phyloP scores from a whole-genome alignment of 352 stramenopile species.

The Phytopythium sindhum region DNA sequence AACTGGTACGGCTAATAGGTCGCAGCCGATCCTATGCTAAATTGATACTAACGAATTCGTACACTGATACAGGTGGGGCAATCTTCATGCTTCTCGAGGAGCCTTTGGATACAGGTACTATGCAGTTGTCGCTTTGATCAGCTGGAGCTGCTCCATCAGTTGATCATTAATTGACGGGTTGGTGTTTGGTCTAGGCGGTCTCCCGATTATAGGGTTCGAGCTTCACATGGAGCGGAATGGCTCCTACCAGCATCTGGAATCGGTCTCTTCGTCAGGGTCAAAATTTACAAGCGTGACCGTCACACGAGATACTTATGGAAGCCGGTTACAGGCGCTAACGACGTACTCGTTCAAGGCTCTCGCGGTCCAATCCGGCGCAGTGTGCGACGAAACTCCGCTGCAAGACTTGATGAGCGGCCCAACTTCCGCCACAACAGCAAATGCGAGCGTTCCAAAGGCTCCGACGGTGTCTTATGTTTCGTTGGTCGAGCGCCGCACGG shows the following conservation, averaged over 20 bases:
- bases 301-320: conserved; percentile 13
- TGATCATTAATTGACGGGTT: not conserved
- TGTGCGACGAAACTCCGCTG: conserved; percentile 30
- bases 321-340: conserved; percentile 16
- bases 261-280: not conserved
- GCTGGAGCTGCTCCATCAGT: not conserved
- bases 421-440: conserved; percentile 19
- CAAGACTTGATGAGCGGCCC: conserved; percentile 28
- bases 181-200: conserved; percentile 16
- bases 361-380: conserved; percentile 31
- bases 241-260: not conserved
- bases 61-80: conserved; percentile 21
- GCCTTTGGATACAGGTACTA: conserved; percentile 37
- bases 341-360: conserved; percentile 43
- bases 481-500: conserved; percentile 14
- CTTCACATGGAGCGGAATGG: conserved; percentile 20
- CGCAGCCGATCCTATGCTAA: not conserved
- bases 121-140: not conserved
- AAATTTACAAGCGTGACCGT: conserved; percentile 9
- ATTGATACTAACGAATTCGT: not conserved
- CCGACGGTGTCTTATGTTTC: conserved; percentile 18
- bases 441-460: conserved; percentile 22
- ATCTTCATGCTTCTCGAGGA: conserved; percentile 26
- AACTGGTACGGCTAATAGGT: conserved; percentile 28
- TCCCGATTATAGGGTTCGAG: conserved; percentile 27